phyloP scores from a whole-genome alignment of 2,329 filamentous ascomycete genomes.

The Ophiostoma ulmi region DNA sequence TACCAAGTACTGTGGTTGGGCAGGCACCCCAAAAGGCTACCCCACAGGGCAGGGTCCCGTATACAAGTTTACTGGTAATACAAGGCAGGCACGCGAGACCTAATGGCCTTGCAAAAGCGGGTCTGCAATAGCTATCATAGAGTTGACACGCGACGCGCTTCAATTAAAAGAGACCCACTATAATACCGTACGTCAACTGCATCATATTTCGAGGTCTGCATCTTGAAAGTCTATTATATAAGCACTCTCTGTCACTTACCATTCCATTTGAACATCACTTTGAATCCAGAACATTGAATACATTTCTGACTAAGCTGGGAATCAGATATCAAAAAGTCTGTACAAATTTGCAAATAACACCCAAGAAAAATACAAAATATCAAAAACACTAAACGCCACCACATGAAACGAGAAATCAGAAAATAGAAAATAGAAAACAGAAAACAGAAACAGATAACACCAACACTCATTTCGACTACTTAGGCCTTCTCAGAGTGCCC shows the following conservation, averaged over 20 bases:
- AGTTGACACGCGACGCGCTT: conserved; percentile 1
- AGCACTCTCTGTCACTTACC: not conserved
- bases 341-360: not conserved
- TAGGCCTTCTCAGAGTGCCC: conserved; percentile 48
- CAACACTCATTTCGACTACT: not conserved
- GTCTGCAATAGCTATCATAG: not conserved
- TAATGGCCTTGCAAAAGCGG: not conserved
- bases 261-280: no score
- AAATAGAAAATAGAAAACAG: not conserved
- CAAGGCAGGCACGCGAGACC: conserved; percentile 7
- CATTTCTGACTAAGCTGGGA: not conserved
- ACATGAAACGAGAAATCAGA: not conserved
- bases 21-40: not conserved
- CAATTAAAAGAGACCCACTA: not conserved
- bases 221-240: not conserved
- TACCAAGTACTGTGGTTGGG: conserved; percentile 1
- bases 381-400: not conserved
- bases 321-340: not conserved
- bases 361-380: no score
- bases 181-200: not conserved
- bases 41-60: not conserved
- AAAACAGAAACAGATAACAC: not conserved
- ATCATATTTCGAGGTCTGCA: no score
- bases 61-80: not conserved
- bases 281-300: not conserved